Percentiles rank a stretch among this genome's conserved stretches.
Evolutionary conservation across 1,139 yeast genomes (phyloP).

Genomic region (Suhomyces ambrosiae): DNA sequence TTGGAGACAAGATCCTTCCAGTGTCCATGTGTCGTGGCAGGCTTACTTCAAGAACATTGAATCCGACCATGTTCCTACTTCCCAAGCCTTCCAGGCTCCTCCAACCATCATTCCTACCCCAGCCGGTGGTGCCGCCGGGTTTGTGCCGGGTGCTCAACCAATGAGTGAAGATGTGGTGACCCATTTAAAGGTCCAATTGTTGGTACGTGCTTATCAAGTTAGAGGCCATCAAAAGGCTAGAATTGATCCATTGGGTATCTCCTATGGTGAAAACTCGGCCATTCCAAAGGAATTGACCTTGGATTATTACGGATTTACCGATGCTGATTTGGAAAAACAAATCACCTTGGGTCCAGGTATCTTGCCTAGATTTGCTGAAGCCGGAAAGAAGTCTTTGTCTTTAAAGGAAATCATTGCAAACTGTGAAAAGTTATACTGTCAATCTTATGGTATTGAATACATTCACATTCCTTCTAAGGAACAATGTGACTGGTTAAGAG

Average conservation of each 20-base stretch:
- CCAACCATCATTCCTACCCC: conserved; percentile 82
- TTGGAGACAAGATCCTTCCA: conserved; percentile 86
- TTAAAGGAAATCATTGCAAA: conserved; percentile 74
- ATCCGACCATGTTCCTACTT: conserved; percentile 64
- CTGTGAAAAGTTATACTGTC: conserved; percentile 86
- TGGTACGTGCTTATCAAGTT: conserved; percentile 98
- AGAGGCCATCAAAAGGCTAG: conserved; percentile 96
- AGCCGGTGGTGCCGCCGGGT: conserved; percentile 70
- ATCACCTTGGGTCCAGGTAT: conserved; percentile 97
- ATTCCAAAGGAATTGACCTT: conserved; percentile 85
- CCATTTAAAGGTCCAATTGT: conserved; percentile 92
- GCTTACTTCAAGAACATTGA: conserved; percentile 92
- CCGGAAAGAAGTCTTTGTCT: conserved; percentile 65
- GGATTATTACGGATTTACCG: conserved; percentile 89
- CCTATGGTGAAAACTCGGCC: conserved; percentile 68
- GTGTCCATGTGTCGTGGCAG: conserved; percentile 96
- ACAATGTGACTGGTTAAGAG: conserved; percentile 98
- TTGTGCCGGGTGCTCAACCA: conserved; percentile 52
- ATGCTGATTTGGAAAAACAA: conserved; percentile 77
- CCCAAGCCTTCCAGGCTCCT: conserved; percentile 84
- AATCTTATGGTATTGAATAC: conserved; percentile 89
- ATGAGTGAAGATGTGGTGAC: conserved; percentile 68
- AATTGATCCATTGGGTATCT: conserved; percentile 90
- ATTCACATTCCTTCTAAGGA: conserved; percentile 95
- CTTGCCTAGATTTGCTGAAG: conserved; percentile 83